phyloP scores from a whole-genome alignment of 2,329 filamentous ascomycete genomes.

The Trichoderma oligosporum region DNA sequence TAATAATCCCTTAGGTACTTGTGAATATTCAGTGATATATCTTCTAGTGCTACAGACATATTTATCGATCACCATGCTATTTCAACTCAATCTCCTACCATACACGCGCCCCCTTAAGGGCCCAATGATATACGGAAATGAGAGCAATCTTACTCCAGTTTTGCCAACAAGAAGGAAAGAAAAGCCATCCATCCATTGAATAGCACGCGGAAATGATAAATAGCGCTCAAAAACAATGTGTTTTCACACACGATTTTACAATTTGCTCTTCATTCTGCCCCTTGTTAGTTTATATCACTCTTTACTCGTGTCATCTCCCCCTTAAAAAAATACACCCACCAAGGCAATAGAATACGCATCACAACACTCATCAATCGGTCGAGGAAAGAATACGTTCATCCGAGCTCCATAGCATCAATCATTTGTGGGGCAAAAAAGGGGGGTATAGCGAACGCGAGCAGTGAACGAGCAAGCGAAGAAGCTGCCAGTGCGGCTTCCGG shows the following conservation, averaged over 20 bases:
- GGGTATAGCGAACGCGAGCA: conserved; percentile 15
- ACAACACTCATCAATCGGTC: conserved; percentile 5
- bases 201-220: too few relatives aligned
- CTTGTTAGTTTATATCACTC: conserved; percentile 3
- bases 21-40: too few relatives aligned
- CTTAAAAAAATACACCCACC: conserved; percentile 3
- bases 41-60: too few relatives aligned
- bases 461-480: conserved; percentile 11
- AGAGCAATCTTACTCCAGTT: too few relatives aligned
- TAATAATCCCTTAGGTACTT: too few relatives aligned
- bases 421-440: conserved; percentile 16
- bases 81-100: too few relatives aligned
- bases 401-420: conserved; percentile 5
- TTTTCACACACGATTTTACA: too few relatives aligned
- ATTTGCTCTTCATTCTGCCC: neutral
- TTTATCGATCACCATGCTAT: too few relatives aligned
- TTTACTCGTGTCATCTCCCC: conserved; percentile 3
- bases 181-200: too few relatives aligned
- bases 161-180: too few relatives aligned
- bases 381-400: conserved; percentile 14
- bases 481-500: conserved; percentile 2
- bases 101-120: too few relatives aligned
- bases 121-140: too few relatives aligned
- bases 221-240: neutral
- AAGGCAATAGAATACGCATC: neutral